Percentiles rank a stretch among this genome's conserved stretches.
Evolutionary conservation across 1,139 yeast genomes (phyloP).

Genomic region (Debaryomycetaceae sp.): DNA sequence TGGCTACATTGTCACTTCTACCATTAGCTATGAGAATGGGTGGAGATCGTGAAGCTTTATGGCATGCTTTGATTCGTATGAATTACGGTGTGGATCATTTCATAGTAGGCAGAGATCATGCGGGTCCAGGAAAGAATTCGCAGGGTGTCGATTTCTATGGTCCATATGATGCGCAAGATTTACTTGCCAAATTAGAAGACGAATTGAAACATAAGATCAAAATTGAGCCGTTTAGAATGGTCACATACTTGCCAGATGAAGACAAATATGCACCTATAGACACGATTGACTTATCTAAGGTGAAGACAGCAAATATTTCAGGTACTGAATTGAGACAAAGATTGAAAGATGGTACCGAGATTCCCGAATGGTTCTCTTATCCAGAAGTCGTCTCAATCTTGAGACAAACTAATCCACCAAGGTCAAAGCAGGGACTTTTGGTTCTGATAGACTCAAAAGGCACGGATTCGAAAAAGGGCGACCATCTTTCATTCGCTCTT

Average conservation of each 20-base stretch:
- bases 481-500: conserved; percentile 69
- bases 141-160: conserved; percentile 94
- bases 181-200: conserved; percentile 68
- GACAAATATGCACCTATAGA: conserved; percentile 95
- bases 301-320: conserved; percentile 84
- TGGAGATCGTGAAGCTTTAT: conserved; percentile 96
- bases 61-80: conserved; percentile 97
- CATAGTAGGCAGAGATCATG: conserved; percentile 97
- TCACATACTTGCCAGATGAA: conserved; percentile 91
- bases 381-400: conserved; percentile 92
- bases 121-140: conserved; percentile 95
- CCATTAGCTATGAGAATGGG: conserved; percentile 99
- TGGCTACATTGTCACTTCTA: conserved; percentile 82
- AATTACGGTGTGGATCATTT: conserved; percentile 96
- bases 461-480: conserved; percentile 50
- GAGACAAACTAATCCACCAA: conserved; percentile 92
- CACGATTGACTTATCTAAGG: conserved; percentile 70
- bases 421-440: conserved; percentile 84
- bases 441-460: conserved; percentile 49
- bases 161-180: conserved; percentile 93
- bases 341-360: conserved; percentile 79
- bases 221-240: conserved; percentile 96
- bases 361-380: conserved; percentile 96
- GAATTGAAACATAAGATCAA: conserved; percentile 70
- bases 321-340: conserved; percentile 93